phyloP scores from a whole-genome alignment of 2,329 filamentous ascomycete species.

The Diplodia corticola region DNA sequence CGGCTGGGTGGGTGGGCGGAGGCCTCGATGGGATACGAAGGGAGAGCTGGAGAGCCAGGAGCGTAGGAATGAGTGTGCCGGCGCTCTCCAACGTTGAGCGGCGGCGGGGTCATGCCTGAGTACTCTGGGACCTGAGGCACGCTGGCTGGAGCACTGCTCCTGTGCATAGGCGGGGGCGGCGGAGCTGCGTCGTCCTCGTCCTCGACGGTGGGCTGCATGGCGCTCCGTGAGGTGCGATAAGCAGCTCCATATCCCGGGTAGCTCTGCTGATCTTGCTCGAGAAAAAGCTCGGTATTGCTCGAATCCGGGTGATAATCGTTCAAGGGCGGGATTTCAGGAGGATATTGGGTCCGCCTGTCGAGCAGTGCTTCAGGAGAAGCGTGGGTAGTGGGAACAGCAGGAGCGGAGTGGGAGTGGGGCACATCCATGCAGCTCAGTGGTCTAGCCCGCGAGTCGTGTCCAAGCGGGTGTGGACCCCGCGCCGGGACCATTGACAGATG shows the following conservation, averaged over 20 bases:
- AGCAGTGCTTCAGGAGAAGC: slow-evolving; percentile 5
- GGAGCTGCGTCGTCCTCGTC: slow-evolving; percentile 59
- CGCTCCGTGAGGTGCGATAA: slow-evolving; percentile 47
- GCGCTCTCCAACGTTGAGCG: slow-evolving; percentile 37
- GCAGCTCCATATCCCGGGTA: slow-evolving; percentile 20
- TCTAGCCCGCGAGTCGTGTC: slow-evolving; percentile 33
- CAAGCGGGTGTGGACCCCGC: slow-evolving; percentile 32
- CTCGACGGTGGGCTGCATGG: slow-evolving; percentile 64
- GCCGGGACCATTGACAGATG: slow-evolving; percentile 18
- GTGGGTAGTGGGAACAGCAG: slow-evolving; percentile 27
- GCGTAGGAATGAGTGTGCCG: slow-evolving; percentile 35
- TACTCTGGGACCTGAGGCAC: slow-evolving; percentile 26
- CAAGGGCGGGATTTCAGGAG: slow-evolving; percentile 16
- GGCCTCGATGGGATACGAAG: not conserved
- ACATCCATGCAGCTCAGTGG: slow-evolving; percentile 35
- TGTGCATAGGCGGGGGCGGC: slow-evolving; percentile 42
- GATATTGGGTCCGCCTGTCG: slow-evolving; percentile 14
- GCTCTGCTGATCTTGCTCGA: slow-evolving; percentile 16
- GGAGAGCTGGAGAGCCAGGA: slow-evolving; percentile 20
- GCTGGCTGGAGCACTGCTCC: slow-evolving; percentile 34
- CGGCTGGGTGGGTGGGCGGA: not conserved
- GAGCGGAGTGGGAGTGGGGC: slow-evolving; percentile 49
- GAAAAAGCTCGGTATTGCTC: not conserved
- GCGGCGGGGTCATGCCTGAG: slow-evolving; percentile 34
- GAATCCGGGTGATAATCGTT: not conserved